Evolutionary conservation across 371 early-diverging fungal genomes (phyloP).

Genomic region (Syncephalastrum contaminatum): DNA sequence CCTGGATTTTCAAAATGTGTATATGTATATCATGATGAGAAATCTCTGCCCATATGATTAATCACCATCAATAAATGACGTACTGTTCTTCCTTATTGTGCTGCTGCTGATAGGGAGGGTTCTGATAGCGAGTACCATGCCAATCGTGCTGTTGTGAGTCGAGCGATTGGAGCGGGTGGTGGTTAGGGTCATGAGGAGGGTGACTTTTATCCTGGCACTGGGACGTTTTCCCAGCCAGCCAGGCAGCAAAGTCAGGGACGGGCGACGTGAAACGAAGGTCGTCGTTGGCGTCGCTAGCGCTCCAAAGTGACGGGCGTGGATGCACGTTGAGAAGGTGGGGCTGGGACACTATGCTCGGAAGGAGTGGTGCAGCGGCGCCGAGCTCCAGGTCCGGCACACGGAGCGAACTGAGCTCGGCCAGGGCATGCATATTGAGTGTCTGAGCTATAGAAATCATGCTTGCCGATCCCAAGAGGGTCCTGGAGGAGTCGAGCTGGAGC

Average conservation of each 20-base stretch:
- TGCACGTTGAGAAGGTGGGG: conserved; percentile 5
- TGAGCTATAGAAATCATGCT: conserved; percentile 28
- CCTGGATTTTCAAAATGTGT: conserved; percentile 1
- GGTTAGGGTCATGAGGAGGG: no score
- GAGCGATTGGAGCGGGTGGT: no score
- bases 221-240: no score
- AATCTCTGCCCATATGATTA: no score
- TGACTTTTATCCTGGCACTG: no score
- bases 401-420: conserved; percentile 39
- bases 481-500: background rate
- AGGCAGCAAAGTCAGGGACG: background rate
- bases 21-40: background rate
- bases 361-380: conserved; percentile 30
- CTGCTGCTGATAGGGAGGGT: no score
- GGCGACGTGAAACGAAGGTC: background rate
- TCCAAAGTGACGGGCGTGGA: background rate
- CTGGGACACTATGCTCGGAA: conserved; percentile 19
- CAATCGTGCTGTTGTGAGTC: no score
- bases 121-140: no score
- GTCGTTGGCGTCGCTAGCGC: background rate
- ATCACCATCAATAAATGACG: no score
- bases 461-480: conserved; percentile 3
- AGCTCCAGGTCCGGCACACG: conserved; percentile 22
- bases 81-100: no score
- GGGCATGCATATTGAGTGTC: conserved; percentile 18